Evolutionary conservation across 768 basidiomycete species (phyloP).

Genomic region (Trametes cinnabarina): DNA sequence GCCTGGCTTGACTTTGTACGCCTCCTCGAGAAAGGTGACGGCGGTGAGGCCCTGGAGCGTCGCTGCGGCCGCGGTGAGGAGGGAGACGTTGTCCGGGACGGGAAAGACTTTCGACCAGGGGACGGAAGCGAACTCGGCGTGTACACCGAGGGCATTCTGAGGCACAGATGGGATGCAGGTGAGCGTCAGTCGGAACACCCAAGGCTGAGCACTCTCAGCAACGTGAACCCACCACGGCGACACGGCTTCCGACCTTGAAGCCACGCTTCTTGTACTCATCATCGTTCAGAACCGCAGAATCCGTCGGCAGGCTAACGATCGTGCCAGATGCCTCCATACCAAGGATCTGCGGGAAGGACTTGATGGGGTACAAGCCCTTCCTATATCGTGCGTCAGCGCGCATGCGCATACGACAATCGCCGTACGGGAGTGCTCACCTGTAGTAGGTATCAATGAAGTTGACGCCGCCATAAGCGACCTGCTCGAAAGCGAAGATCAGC

Average conservation of each 20-base stretch:
- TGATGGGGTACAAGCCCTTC: slow-evolving; percentile 60
- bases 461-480: slow-evolving; percentile 77
- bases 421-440: slow-evolving; percentile 57
- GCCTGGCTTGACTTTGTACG: slow-evolving; percentile 77
- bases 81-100: slow-evolving; percentile 62
- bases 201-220: too few relatives aligned
- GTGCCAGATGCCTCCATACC: slow-evolving; percentile 81
- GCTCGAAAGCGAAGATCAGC: background rate
- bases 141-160: slow-evolving; percentile 39
- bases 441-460: slow-evolving; percentile 90
- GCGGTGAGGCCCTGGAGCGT: slow-evolving; percentile 79
- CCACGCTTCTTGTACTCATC: slow-evolving; percentile 61
- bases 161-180: background rate
- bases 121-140: slow-evolving; percentile 70
- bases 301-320: slow-evolving; percentile 72
- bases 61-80: slow-evolving; percentile 62
- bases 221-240: slow-evolving; percentile 57
- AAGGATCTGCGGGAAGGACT: slow-evolving; percentile 60
- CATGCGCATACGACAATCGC: too few relatives aligned
- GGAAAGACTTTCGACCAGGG: slow-evolving; percentile 61
- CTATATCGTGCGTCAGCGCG: slow-evolving; percentile 31
- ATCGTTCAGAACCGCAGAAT: slow-evolving; percentile 55
- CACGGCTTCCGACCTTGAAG: slow-evolving; percentile 67
- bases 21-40: slow-evolving; percentile 74
- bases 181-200: too few relatives aligned